These are phyloP conservation scores for Hirsutella thompsonii DNA, from an alignment of 2,329 filamentous ascomycete genomes.

Conservation along the genomic window DNA sequence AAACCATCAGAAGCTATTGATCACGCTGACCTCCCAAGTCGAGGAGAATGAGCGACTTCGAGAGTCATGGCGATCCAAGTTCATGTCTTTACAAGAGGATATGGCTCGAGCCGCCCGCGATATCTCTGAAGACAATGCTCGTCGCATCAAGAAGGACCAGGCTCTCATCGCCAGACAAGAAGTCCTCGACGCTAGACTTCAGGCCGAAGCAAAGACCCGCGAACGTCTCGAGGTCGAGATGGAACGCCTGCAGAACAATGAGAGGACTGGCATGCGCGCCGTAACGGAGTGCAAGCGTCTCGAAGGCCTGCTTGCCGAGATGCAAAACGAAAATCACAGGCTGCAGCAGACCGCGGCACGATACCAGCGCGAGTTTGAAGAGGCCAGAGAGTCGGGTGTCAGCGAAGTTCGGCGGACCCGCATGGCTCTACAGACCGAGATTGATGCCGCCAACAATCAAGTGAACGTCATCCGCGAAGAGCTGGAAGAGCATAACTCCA, in stretches of 20 bases:
- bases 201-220: slow-evolving; percentile 58
- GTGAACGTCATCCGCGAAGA: slow-evolving; percentile 73
- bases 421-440: slow-evolving; percentile 64
- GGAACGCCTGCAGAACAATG: slow-evolving; percentile 49
- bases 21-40: slow-evolving; percentile 62
- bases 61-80: slow-evolving; percentile 72
- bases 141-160: slow-evolving; percentile 67
- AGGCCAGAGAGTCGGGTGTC: slow-evolving; percentile 67
- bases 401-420: slow-evolving; percentile 73
- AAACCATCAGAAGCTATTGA: slow-evolving; percentile 60
- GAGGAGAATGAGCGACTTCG: slow-evolving; percentile 78
- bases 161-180: slow-evolving; percentile 68
- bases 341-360: slow-evolving; percentile 56
- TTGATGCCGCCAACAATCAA: slow-evolving; percentile 74
- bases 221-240: slow-evolving; percentile 56
- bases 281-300: slow-evolving; percentile 49
- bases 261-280: slow-evolving; percentile 52
- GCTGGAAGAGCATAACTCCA: slow-evolving; percentile 65
- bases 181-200: slow-evolving; percentile 63
- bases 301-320: slow-evolving; percentile 39
- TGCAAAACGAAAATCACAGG: slow-evolving; percentile 56
- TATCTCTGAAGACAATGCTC: slow-evolving; percentile 69
- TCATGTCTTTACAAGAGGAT: slow-evolving; percentile 75
- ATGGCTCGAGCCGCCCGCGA: slow-evolving; percentile 70
- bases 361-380: slow-evolving; percentile 71